A percentile compares a stretch with the other conserved stretches of the same genome.
Evolutionary conservation across 306 rosid species (phyloP).

Genomic region (Prunus mume): DNA sequence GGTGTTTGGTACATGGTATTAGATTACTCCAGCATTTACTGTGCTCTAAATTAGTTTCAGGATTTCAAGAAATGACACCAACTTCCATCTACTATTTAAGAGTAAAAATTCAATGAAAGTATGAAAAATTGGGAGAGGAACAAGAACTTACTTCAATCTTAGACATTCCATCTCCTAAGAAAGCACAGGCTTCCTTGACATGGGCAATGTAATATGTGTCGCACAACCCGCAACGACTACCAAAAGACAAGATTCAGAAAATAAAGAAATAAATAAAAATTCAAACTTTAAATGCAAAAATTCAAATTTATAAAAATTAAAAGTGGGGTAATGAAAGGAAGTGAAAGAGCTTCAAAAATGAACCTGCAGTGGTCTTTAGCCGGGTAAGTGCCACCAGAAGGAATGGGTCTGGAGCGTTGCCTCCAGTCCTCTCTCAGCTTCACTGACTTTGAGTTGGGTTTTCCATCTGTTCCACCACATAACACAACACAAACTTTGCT

Average conservation of each 20-base stretch:
- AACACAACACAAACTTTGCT: not conserved
- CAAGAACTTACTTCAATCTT: constrained; percentile 65
- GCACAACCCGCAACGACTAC: constrained; percentile 89
- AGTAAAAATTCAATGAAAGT: not conserved
- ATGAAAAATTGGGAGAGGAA: constrained; percentile 2
- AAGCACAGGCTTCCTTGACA: constrained; percentile 96
- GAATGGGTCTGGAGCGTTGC: constrained; percentile 75
- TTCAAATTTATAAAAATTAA: not conserved
- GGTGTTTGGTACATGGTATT: not conserved
- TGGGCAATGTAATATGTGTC: constrained; percentile 96
- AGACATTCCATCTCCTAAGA: constrained; percentile 98
- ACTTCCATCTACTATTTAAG: not conserved
- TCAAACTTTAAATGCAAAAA: not conserved
- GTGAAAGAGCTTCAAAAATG: not conserved
- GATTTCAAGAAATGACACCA: not conserved
- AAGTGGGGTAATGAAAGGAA: not conserved
- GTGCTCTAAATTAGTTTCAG: not conserved
- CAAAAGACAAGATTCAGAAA: constrained; percentile 8
- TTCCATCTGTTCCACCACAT: constrained; percentile 37
- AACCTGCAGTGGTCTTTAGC: constrained; percentile 98
- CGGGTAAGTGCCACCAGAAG: constrained; percentile 90
- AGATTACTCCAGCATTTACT: not conserved
- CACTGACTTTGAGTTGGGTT: constrained; percentile 37
- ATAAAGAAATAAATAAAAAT: not conserved
- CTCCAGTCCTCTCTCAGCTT: constrained; percentile 82